Conservation (phyloP, 2,329 filamentous ascomycete species). For the Apiospora saccharicola region DNA sequence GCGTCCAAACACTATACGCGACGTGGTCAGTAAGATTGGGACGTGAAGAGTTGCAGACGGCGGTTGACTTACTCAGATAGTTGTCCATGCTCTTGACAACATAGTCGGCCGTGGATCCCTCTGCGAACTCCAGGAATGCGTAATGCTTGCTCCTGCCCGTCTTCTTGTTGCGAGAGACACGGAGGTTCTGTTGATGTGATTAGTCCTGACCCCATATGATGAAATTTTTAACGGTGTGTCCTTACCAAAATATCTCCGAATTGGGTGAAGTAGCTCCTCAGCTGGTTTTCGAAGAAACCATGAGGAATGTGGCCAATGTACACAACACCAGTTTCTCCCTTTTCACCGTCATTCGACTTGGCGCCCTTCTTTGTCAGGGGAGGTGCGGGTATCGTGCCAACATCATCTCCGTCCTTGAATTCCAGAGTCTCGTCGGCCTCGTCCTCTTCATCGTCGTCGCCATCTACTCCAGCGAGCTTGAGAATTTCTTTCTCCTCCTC, state of each 20-base stretch:
- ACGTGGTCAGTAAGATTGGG: slow-evolving; percentile 25
- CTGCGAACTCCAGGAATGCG: slow-evolving; percentile 90
- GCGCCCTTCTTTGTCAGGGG: slow-evolving; percentile 51
- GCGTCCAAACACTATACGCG: slow-evolving; percentile 80
- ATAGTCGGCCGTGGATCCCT: slow-evolving; percentile 81
- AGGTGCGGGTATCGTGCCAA: slow-evolving; percentile 59
- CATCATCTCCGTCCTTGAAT: slow-evolving; percentile 57
- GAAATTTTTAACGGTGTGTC: slow-evolving; percentile 59
- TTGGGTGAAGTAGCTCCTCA: slow-evolving; percentile 91
- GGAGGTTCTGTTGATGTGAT: slow-evolving; percentile 2
- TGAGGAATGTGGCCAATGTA: slow-evolving; percentile 88
- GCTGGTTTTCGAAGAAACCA: slow-evolving; percentile 96
- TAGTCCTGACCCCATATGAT: background rate
- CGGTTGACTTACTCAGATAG: slow-evolving; percentile 31
- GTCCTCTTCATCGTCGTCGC: slow-evolving; percentile 51
- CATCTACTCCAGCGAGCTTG: slow-evolving; percentile 54
- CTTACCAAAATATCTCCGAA: slow-evolving; percentile 76
- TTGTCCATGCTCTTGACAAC: slow-evolving; percentile 97
- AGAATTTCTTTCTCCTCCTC: slow-evolving; percentile 52
- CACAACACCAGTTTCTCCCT: slow-evolving; percentile 75
- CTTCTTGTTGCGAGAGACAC: slow-evolving; percentile 86
- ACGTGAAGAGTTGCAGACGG: background rate
- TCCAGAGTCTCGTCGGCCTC: slow-evolving; percentile 43
- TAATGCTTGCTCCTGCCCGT: slow-evolving; percentile 93
- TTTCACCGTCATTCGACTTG: slow-evolving; percentile 49